Percentiles rank a stretch among this genome's conserved stretches.
These are phyloP conservation scores for Citrus trifoliata DNA, from an alignment of 345 rosid genomes.

Conservation along the genomic window DNA sequence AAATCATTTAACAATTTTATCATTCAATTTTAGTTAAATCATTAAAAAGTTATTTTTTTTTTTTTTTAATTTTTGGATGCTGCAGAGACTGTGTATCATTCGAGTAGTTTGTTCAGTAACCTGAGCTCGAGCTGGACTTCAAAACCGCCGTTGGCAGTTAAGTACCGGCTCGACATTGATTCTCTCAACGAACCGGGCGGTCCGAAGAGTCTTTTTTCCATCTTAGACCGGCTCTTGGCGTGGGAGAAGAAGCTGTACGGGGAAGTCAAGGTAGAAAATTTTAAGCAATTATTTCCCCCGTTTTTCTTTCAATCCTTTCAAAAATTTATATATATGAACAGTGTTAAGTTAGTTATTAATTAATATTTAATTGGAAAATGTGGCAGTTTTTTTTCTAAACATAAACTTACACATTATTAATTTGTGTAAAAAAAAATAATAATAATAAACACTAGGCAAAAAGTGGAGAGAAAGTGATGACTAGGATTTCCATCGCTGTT, in stretches of 20 bases:
- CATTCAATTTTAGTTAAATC: background rate
- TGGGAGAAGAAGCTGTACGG: slow-evolving; percentile 97
- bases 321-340: no score
- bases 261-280: slow-evolving; percentile 73
- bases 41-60: background rate
- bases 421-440: background rate
- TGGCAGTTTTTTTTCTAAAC: no score
- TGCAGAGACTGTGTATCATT: slow-evolving; percentile 93
- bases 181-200: slow-evolving; percentile 57
- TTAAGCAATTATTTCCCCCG: no score
- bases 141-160: slow-evolving; percentile 91
- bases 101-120: slow-evolving; percentile 78
- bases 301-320: no score
- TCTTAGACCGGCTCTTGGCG: slow-evolving; percentile 84
- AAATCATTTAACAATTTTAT: background rate
- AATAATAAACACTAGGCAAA: no score
- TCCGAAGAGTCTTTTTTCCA: slow-evolving; percentile 76
- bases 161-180: slow-evolving; percentile 68
- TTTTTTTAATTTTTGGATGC: background rate
- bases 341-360: no score
- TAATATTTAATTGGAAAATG: no score
- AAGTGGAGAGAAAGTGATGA: slow-evolving; percentile 9
- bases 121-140: slow-evolving; percentile 96
- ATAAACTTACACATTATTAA: no score
- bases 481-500: slow-evolving; percentile 26